phyloP scores from a whole-genome alignment of 306 rosid genomes.

The Acacia crassicarpa region DNA sequence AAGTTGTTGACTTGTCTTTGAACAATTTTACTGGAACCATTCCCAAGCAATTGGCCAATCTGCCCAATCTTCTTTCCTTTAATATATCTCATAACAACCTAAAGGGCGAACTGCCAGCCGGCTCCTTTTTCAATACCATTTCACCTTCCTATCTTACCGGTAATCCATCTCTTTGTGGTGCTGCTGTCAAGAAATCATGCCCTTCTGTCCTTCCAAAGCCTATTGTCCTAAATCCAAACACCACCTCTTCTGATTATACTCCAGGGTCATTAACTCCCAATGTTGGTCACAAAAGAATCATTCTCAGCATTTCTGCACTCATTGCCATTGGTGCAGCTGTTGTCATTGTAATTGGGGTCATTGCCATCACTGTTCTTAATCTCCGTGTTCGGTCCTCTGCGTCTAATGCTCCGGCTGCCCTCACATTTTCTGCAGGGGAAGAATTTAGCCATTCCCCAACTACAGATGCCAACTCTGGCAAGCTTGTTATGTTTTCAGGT shows the following conservation, averaged over 20 bases:
- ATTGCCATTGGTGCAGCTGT: slow-evolving; percentile 99
- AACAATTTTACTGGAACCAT: slow-evolving; percentile 76
- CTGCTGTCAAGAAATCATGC: slow-evolving; percentile 81
- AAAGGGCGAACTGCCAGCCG: slow-evolving; percentile 88
- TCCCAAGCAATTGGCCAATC: slow-evolving; percentile 89
- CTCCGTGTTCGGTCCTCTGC: slow-evolving; percentile 72
- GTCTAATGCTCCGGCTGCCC: slow-evolving; percentile 55
- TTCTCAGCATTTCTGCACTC: slow-evolving; percentile 97
- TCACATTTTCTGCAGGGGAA: slow-evolving; percentile 82
- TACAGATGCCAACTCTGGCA: slow-evolving; percentile 94
- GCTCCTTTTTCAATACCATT: slow-evolving; percentile 91
- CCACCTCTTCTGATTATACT: slow-evolving; percentile 63
- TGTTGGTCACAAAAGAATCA: slow-evolving; percentile 71
- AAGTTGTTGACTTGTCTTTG: slow-evolving; percentile 75
- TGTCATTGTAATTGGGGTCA: slow-evolving; percentile 87
- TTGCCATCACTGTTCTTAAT: slow-evolving; percentile 89
- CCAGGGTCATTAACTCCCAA: slow-evolving; percentile 52
- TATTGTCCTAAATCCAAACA: slow-evolving; percentile 91
- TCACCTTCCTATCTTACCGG: slow-evolving; percentile 70
- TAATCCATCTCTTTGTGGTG: slow-evolving; percentile 90
- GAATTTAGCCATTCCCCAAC: slow-evolving; percentile 89
- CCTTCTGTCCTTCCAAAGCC: slow-evolving; percentile 92
- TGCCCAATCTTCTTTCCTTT: slow-evolving; percentile 73
- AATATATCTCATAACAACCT: slow-evolving; percentile 94
- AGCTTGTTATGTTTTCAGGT: slow-evolving; percentile 98